Evolutionary conservation across 371 early-diverging fungal genomes (phyloP).

Genomic region (Lichtheimia ornata): DNA sequence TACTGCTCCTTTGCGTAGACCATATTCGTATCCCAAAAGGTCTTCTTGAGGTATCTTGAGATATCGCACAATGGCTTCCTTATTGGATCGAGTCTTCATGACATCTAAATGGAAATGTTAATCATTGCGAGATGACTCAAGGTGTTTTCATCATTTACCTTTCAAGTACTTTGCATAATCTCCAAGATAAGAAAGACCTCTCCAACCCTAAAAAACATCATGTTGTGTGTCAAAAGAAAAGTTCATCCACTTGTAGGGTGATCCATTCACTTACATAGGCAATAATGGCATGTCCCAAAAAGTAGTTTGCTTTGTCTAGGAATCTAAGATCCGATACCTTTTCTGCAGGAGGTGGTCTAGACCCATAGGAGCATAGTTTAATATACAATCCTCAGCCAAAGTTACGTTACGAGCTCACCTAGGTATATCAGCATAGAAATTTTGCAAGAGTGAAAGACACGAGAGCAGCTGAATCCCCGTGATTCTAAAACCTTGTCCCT

Average conservation of each 20-base stretch:
- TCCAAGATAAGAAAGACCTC: slow-evolving; percentile 40
- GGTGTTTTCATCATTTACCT: slow-evolving; percentile 14
- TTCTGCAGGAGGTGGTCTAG: slow-evolving; percentile 43
- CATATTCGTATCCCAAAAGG: slow-evolving; percentile 76
- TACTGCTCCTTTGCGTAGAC: slow-evolving; percentile 57
- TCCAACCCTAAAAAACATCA: slow-evolving; percentile 33
- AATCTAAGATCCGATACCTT: slow-evolving; percentile 41
- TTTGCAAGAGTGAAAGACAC: slow-evolving; percentile 65
- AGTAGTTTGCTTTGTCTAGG: slow-evolving; percentile 48
- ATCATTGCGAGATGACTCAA: neutral
- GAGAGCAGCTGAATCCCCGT: slow-evolving; percentile 70
- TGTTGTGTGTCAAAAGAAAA: neutral
- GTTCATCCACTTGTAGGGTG: neutral
- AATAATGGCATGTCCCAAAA: slow-evolving; percentile 50
- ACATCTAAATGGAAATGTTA: slow-evolving; percentile 53
- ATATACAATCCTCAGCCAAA: slow-evolving; percentile 14
- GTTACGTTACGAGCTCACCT: slow-evolving; percentile 30
- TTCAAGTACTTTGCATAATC: slow-evolving; percentile 39
- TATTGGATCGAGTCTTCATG: slow-evolving; percentile 67
- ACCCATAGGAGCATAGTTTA: slow-evolving; percentile 17
- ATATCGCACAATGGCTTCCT: slow-evolving; percentile 66
- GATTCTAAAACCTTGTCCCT: slow-evolving; percentile 79
- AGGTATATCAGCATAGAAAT: slow-evolving; percentile 56
- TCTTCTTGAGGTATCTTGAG: slow-evolving; percentile 67
- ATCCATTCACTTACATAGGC: slow-evolving; percentile 39